These are phyloP conservation scores for Beauveria brongniartii DNA, from an alignment of 2,329 filamentous ascomycete genomes.

Conservation along the genomic window DNA sequence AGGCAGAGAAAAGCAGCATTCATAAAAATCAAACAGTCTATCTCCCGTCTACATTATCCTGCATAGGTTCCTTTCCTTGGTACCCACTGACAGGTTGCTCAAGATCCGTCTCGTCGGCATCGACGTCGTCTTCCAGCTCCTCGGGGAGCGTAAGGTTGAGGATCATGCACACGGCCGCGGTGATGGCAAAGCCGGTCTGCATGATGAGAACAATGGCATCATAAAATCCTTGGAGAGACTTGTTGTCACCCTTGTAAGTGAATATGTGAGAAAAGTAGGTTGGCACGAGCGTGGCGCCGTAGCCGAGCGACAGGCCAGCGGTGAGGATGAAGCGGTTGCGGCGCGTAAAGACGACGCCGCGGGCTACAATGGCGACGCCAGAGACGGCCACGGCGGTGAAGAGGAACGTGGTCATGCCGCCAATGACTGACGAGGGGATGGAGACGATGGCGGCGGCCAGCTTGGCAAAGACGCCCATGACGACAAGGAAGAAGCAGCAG, in stretches of 20 bases:
- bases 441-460: constrained; percentile 72
- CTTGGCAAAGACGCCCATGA: constrained; percentile 79
- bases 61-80: not conserved
- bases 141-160: constrained; percentile 67
- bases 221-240: constrained; percentile 61
- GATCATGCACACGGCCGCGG: constrained; percentile 62
- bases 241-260: constrained; percentile 61
- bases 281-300: constrained; percentile 58
- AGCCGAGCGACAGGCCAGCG: constrained; percentile 63
- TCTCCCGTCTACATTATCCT: not conserved
- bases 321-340: constrained; percentile 78
- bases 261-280: constrained; percentile 65
- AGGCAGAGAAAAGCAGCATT: not conserved
- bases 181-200: constrained; percentile 68
- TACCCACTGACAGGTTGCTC: not conserved
- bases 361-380: constrained; percentile 67
- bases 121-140: constrained; percentile 57
- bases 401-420: constrained; percentile 72
- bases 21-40: not conserved
- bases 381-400: constrained; percentile 70
- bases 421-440: constrained; percentile 60
- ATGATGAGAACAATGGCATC: constrained; percentile 67
- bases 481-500: constrained; percentile 65
- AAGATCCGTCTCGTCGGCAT: not conserved
- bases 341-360: constrained; percentile 63